These are phyloP conservation scores for Bryum argenteum DNA, from an alignment of 225 moss, liverwort and hornwort species.

Conservation along the genomic window DNA sequence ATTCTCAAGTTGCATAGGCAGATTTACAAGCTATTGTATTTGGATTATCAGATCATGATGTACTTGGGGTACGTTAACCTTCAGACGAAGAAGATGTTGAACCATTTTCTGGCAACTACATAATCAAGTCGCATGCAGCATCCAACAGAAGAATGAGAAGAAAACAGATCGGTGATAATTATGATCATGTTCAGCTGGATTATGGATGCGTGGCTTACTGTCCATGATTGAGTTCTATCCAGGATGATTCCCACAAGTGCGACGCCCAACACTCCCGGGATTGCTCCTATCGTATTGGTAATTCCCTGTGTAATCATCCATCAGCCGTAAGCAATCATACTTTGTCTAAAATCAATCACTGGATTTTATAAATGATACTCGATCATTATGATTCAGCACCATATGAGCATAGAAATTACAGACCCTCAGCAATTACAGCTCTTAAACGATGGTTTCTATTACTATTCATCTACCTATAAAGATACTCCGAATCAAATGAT, in stretches of 20 bases:
- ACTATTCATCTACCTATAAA: not conserved
- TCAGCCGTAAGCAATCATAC: slow-evolving; percentile 28
- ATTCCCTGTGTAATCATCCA: slow-evolving; percentile 73
- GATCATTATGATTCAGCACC: not conserved
- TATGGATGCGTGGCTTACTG: slow-evolving; percentile 54
- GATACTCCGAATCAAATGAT: not conserved
- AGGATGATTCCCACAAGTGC: slow-evolving; percentile 83
- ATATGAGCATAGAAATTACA: not conserved
- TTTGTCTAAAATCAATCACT: slow-evolving; percentile 4
- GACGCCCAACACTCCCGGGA: slow-evolving; percentile 90
- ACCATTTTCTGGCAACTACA: not conserved
- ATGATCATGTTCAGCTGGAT: not conserved
- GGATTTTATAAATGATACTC: not conserved
- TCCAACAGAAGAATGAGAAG: not conserved
- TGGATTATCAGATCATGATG: no score
- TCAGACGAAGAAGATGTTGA: not conserved
- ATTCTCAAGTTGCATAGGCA: no score
- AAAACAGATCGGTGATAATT: not conserved
- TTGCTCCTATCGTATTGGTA: slow-evolving; percentile 80
- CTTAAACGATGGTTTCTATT: not conserved
- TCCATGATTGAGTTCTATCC: slow-evolving; percentile 90
- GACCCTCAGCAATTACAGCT: slow-evolving; percentile 11
- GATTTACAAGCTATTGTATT: no score
- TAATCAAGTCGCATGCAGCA: not conserved
- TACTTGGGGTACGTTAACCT: not conserved